These are phyloP conservation scores for Stephania yunnanensis DNA, from an alignment of 164 flowering plant species.

Conservation along the genomic window DNA sequence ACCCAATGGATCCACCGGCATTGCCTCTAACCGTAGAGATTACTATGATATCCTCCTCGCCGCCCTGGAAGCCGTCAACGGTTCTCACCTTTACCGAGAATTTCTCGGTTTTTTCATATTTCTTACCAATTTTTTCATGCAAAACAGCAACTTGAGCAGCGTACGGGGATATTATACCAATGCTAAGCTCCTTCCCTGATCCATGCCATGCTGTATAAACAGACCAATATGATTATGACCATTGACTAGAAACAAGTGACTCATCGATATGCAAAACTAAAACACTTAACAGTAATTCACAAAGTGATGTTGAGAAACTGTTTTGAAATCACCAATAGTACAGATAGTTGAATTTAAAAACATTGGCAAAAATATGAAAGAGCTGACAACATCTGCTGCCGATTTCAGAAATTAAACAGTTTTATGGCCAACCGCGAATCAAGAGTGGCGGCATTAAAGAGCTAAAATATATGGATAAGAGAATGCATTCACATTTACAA, in stretches of 20 bases:
- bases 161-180: slow-evolving; percentile 78
- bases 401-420: no score
- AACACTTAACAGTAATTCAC: no score
- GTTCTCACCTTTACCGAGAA: slow-evolving; percentile 42
- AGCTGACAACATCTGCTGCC: no score
- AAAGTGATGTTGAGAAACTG: no score
- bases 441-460: no score
- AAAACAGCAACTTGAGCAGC: slow-evolving; percentile 48
- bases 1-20: slow-evolving; percentile 39
- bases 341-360: neutral
- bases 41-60: slow-evolving; percentile 52
- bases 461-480: neutral
- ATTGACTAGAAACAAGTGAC: no score
- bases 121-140: slow-evolving; percentile 25
- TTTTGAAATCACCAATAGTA: neutral
- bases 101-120: slow-evolving; percentile 23
- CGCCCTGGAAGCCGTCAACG: slow-evolving; percentile 61
- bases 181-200: slow-evolving; percentile 31
- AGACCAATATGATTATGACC: no score
- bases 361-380: neutral
- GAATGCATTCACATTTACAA: neutral
- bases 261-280: no score
- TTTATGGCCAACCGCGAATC: no score
- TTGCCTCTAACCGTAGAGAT: slow-evolving; percentile 57
- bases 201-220: slow-evolving; percentile 36